Percentiles rank a stretch among this genome's conserved stretches.
Evolutionary conservation across 2,329 filamentous ascomycete species (phyloP).

Genomic region (Colletotrichum nymphaeae): DNA sequence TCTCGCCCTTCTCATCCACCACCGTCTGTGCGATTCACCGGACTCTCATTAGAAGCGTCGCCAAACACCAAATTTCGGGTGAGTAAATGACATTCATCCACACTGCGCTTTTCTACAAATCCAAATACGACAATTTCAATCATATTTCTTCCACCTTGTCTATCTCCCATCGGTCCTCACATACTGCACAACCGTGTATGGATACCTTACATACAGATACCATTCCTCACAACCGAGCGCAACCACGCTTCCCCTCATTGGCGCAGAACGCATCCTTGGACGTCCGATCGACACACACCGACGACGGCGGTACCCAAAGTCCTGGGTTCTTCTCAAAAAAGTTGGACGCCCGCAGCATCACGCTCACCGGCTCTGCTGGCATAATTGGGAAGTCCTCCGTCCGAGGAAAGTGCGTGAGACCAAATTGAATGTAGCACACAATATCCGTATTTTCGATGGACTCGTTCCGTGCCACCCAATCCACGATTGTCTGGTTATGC

Average conservation of each 20-base stretch:
- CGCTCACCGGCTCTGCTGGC: constrained; percentile 65
- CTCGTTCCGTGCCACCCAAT: constrained; percentile 47
- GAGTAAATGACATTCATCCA: background rate
- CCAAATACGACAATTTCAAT: background rate
- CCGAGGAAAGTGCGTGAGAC: constrained; percentile 65
- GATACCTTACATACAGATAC: background rate
- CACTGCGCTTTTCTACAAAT: background rate
- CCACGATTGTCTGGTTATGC: constrained; percentile 56
- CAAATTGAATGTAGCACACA: constrained; percentile 67
- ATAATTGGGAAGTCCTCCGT: constrained; percentile 70
- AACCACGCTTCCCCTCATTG: background rate
- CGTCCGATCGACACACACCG: background rate
- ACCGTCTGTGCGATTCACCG: background rate
- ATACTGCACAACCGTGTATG: background rate
- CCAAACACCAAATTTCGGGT: background rate
- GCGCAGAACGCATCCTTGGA: background rate
- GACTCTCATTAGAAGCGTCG: background rate
- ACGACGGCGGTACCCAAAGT: constrained; percentile 42
- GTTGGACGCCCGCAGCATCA: constrained; percentile 60
- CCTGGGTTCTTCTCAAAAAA: constrained; percentile 65
- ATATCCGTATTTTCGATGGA: constrained; percentile 66
- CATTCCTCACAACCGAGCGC: background rate
- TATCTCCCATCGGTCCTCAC: too few relatives aligned
- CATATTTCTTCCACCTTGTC: background rate
- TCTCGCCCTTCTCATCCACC: background rate